phyloP scores from a whole-genome alignment of 2,329 filamentous ascomycete genomes.

The Colletotrichum destructivum region DNA sequence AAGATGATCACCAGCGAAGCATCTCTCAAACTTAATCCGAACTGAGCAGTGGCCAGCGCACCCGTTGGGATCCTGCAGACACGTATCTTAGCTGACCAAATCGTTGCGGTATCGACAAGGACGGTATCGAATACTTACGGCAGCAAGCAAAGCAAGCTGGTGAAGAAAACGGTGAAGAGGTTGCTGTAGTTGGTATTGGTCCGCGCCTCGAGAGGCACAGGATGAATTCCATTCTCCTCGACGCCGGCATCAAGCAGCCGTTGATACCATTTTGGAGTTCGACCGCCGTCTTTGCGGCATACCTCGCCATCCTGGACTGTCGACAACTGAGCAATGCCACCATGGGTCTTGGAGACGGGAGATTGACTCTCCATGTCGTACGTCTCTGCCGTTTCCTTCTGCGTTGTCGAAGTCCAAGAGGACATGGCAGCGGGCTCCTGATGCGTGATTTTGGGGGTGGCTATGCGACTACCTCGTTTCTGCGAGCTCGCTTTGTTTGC shows the following conservation, averaged over 20 bases:
- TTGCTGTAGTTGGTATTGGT: conserved; percentile 68
- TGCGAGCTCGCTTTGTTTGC: background rate
- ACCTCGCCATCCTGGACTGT: conserved; percentile 50
- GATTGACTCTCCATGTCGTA: conserved; percentile 39
- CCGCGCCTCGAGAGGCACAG: conserved; percentile 68
- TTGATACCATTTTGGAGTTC: conserved; percentile 59
- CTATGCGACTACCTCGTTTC: background rate
- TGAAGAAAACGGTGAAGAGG: conserved; percentile 74
- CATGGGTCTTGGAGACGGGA: conserved; percentile 27
- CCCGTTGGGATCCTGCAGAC: conserved; percentile 67
- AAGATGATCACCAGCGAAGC: conserved; percentile 71
- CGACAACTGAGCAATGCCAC: conserved; percentile 47
- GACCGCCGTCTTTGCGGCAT: conserved; percentile 49
- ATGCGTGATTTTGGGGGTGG: background rate
- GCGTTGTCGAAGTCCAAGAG: conserved; percentile 20
- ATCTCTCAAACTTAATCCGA: conserved; percentile 69
- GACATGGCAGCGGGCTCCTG: conserved; percentile 18
- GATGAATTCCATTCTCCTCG: conserved; percentile 69
- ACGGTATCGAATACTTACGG: conserved; percentile 60
- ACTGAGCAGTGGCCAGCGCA: conserved; percentile 69
- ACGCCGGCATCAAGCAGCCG: conserved; percentile 61
- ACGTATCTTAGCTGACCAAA: conserved; percentile 10
- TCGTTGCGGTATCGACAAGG: background rate
- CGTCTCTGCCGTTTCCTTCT: conserved; percentile 24
- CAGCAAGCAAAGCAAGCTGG: conserved; percentile 69